Evolutionary conservation across 306 rosid genomes (phyloP).

Genomic region (Gastrolobium villosum): DNA sequence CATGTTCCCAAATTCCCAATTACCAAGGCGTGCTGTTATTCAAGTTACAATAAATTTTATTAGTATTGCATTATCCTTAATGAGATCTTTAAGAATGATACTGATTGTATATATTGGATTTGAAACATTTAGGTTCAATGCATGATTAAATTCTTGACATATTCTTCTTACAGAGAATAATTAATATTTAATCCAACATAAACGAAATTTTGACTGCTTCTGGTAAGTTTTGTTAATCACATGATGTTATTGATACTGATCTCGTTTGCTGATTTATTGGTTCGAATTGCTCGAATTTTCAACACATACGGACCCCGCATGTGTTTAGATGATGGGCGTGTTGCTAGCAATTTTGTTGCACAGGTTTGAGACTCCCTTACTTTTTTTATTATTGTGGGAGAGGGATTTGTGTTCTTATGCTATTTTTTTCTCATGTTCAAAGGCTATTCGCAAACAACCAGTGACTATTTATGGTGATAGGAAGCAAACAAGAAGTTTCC

Average conservation of each 20-base stretch:
- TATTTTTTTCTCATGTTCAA: constrained; percentile 29
- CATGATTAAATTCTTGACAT: constrained; percentile 20
- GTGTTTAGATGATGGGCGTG: constrained; percentile 99
- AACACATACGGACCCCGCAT: constrained; percentile 96
- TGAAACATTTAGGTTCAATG: constrained; percentile 20
- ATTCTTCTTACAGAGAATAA: constrained; percentile 12
- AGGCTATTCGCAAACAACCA: constrained; percentile 96
- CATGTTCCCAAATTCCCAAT: too few species aligned
- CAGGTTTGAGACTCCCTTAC: constrained; percentile 65
- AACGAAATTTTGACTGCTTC: constrained; percentile 24
- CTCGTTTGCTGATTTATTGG: constrained; percentile 61
- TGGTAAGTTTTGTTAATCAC: constrained; percentile 27
- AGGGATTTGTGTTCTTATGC: constrained; percentile 19
- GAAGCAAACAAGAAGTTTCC: constrained; percentile 98
- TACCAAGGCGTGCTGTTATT: too few species aligned
- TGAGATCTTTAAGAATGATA: constrained; percentile 28
- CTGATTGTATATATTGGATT: background rate
- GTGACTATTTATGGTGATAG: constrained; percentile 97
- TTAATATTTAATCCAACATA: constrained; percentile 20
- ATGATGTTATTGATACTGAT: constrained; percentile 47
- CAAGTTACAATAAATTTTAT: too few species aligned
- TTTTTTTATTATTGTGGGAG: background rate
- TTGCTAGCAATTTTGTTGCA: constrained; percentile 98
- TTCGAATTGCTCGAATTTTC: constrained; percentile 96
- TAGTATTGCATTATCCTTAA: constrained; percentile 12